These are phyloP conservation scores for Solanum gracilifrons DNA, from an alignment of 257 asterid species.

Conservation along the genomic window DNA sequence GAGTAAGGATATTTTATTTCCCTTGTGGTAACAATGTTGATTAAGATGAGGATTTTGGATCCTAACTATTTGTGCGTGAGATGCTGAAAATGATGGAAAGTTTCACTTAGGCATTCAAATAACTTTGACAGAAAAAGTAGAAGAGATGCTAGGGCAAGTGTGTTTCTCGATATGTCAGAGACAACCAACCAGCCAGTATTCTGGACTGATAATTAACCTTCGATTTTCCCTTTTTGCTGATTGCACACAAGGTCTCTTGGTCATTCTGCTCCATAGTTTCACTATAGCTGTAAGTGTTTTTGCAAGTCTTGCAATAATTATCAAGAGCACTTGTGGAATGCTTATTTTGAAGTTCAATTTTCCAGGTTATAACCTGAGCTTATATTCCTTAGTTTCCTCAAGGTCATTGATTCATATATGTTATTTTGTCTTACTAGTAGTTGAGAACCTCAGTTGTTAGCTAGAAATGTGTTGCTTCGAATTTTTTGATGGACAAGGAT, in stretches of 20 bases:
- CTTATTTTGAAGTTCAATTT: neutral
- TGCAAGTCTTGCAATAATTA: neutral
- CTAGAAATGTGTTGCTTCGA: neutral
- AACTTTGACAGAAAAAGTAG: neutral
- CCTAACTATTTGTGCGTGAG: neutral
- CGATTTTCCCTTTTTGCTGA: neutral
- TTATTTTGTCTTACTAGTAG: neutral
- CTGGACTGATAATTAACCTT: neutral
- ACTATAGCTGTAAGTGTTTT: neutral
- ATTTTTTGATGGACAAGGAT: neutral
- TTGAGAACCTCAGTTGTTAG: neutral
- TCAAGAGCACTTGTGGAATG: neutral
- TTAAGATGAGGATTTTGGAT: neutral
- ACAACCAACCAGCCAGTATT: neutral
- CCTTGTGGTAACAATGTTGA: neutral
- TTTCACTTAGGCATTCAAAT: neutral
- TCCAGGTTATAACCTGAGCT: neutral
- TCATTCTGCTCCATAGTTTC: neutral
- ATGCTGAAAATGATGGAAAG: neutral
- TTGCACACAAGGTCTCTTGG: neutral
- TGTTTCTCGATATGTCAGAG: neutral
- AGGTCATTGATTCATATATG: neutral
- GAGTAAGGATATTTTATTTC: neutral
- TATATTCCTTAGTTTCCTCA: neutral
- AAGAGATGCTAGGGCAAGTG: neutral